Percentiles rank a stretch among this genome's conserved stretches.
Evolutionary conservation across 257 asterid genomes (phyloP).

Genomic region (Avicennia marina): DNA sequence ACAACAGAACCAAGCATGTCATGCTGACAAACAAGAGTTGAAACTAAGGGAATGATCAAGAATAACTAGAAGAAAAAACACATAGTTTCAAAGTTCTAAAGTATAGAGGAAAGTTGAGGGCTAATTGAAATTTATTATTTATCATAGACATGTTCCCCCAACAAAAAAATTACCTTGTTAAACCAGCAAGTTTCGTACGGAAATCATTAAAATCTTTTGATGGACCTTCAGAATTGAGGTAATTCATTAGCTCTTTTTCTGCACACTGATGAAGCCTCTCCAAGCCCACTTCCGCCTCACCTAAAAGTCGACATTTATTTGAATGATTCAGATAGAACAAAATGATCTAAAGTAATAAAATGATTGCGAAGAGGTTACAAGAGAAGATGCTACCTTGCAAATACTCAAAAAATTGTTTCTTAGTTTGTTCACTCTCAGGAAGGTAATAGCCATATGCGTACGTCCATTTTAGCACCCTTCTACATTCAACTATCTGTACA

Average conservation of each 20-base stretch:
- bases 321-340: slow-evolving; percentile 1
- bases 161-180: slow-evolving; percentile 65
- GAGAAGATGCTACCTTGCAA: slow-evolving; percentile 78
- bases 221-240: slow-evolving; percentile 52
- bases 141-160: no score
- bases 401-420: slow-evolving; percentile 85
- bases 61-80: no score
- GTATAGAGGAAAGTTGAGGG: neutral
- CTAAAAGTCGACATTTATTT: slow-evolving; percentile 29
- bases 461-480: slow-evolving; percentile 97
- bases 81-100: neutral
- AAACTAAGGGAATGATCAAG: no score
- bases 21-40: no score
- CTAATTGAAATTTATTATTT: slow-evolving; percentile 4
- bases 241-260: slow-evolving; percentile 74
- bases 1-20: no score
- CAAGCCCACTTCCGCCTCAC: slow-evolving; percentile 97
- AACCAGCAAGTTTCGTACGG: slow-evolving; percentile 92
- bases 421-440: slow-evolving; percentile 63
- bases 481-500: slow-evolving; percentile 90
- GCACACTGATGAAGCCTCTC: slow-evolving; percentile 99
- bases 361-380: slow-evolving; percentile 5
- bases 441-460: slow-evolving; percentile 88
- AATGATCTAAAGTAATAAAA: neutral
- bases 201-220: slow-evolving; percentile 82